Conservation (phyloP, 202 grass and related monocot genomes). For the Carex arenaria region DNA sequence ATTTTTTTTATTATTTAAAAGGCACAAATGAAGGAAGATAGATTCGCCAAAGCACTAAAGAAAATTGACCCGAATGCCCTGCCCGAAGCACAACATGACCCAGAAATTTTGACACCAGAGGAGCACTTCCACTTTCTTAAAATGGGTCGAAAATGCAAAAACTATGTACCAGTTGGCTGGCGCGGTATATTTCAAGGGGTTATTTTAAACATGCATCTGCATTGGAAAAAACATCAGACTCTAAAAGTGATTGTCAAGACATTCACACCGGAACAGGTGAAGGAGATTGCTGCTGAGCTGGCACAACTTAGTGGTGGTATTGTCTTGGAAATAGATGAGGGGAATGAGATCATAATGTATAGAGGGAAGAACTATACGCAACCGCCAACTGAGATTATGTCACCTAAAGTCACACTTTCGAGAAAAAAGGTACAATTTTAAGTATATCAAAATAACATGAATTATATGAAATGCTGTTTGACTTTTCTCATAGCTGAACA, state of each 20-base stretch:
- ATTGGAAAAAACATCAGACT: slow-evolving; percentile 98
- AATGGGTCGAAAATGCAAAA: slow-evolving; percentile 92
- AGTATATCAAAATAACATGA: background rate
- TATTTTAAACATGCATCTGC: slow-evolving; percentile 97
- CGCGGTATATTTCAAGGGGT: slow-evolving; percentile 95
- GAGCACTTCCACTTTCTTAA: slow-evolving; percentile 92
- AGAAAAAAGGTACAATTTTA: slow-evolving; percentile 61
- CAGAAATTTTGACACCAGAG: slow-evolving; percentile 85
- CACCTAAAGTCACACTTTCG: slow-evolving; percentile 70
- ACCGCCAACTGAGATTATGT: slow-evolving; percentile 93
- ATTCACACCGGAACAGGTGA: slow-evolving; percentile 85
- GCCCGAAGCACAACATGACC: slow-evolving; percentile 71
- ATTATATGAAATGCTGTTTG: background rate
- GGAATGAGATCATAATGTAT: slow-evolving; percentile 94
- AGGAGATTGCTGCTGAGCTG: slow-evolving; percentile 73
- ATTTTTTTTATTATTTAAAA: slow-evolving; percentile 24
- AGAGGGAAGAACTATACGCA: slow-evolving; percentile 94
- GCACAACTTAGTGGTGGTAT: slow-evolving; percentile 87
- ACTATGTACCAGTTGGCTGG: slow-evolving; percentile 93
- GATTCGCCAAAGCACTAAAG: slow-evolving; percentile 58
- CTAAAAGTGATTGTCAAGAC: slow-evolving; percentile 92
- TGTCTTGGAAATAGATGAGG: slow-evolving; percentile 61
- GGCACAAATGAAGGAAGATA: slow-evolving; percentile 76
- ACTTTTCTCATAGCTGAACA: background rate
- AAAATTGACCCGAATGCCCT: slow-evolving; percentile 82